A percentile compares a stretch with the other conserved stretches of the same genome.
These are phyloP conservation scores for Malassezia obtusa DNA, from an alignment of 1,284 basidiomycete species.

Conservation along the genomic window DNA sequence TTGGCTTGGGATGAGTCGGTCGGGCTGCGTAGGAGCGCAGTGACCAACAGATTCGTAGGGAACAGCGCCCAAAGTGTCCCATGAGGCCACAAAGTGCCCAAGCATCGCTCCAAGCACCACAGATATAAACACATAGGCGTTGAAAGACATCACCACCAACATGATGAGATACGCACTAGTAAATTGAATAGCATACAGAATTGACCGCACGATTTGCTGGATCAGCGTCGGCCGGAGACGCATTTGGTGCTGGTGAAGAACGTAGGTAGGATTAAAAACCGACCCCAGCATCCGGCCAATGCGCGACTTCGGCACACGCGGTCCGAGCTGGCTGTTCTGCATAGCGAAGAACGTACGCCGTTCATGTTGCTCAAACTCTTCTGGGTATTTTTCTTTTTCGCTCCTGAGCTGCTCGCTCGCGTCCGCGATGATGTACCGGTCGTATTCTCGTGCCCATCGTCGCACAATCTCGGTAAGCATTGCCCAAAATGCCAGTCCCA, in stretches of 20 bases:
- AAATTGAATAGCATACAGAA: conserved; percentile 34
- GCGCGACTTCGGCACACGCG: background rate
- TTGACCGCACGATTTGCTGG: conserved; percentile 34
- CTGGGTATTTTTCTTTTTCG: background rate
- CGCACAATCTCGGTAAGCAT: conserved; percentile 35
- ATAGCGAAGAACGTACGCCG: background rate
- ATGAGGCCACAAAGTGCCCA: conserved; percentile 37
- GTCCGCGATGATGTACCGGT: conserved; percentile 27
- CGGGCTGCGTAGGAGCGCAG: too few relatives aligned
- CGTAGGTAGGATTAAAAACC: background rate
- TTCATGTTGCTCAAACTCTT: background rate
- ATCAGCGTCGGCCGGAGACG: conserved; percentile 13
- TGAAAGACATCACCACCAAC: conserved; percentile 42
- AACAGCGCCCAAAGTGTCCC: conserved; percentile 26
- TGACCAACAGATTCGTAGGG: background rate
- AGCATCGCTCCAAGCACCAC: conserved; percentile 37
- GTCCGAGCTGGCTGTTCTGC: background rate
- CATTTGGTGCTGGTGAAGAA: background rate
- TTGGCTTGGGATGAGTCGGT: too few relatives aligned
- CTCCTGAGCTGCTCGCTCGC: conserved; percentile 19
- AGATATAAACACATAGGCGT: conserved; percentile 39
- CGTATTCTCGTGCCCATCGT: conserved; percentile 33
- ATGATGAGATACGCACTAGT: conserved; percentile 40
- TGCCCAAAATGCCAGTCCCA: conserved; percentile 34
- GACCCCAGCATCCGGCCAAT: background rate